Evolutionary conservation across 2,329 filamentous ascomycete genomes (phyloP).

Genomic region (Fusarium pseudograminearum): DNA sequence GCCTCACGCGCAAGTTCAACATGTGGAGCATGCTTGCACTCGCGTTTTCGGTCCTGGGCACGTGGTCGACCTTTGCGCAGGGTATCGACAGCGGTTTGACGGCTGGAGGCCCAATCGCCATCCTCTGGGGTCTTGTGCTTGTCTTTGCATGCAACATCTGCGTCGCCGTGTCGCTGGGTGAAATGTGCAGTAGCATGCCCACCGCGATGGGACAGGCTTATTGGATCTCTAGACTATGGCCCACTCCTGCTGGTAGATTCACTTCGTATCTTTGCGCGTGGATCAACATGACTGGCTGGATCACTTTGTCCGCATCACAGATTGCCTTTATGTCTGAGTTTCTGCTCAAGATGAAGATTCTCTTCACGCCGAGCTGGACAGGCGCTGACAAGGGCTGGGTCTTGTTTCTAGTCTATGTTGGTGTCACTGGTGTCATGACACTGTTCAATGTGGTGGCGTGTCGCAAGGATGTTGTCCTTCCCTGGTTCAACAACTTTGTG

Average conservation of each 20-base stretch:
- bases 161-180: conserved; percentile 66
- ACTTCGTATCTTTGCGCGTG: conserved; percentile 68
- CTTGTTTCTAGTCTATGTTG: conserved; percentile 67
- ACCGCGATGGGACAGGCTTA: conserved; percentile 71
- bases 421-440: conserved; percentile 61
- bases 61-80: conserved; percentile 69
- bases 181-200: conserved; percentile 69
- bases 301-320: conserved; percentile 66
- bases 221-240: conserved; percentile 59
- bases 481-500: conserved; percentile 68
- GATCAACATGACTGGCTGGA: conserved; percentile 72
- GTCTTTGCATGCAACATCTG: conserved; percentile 65
- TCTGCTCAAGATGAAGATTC: conserved; percentile 66
- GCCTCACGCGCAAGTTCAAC: conserved; percentile 61
- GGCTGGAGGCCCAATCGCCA: conserved; percentile 66
- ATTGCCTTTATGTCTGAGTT: conserved; percentile 70
- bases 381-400: conserved; percentile 63
- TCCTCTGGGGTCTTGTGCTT: conserved; percentile 67
- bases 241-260: conserved; percentile 60
- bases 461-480: conserved; percentile 54
- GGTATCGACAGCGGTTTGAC: conserved; percentile 60
- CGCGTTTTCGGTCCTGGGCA: conserved; percentile 68
- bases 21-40: conserved; percentile 68
- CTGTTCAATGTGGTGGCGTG: conserved; percentile 64
- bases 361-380: conserved; percentile 63